These are phyloP conservation scores for Austropuccinia psidii DNA, from an alignment of 1,284 basidiomycete genomes.

Conservation along the genomic window DNA sequence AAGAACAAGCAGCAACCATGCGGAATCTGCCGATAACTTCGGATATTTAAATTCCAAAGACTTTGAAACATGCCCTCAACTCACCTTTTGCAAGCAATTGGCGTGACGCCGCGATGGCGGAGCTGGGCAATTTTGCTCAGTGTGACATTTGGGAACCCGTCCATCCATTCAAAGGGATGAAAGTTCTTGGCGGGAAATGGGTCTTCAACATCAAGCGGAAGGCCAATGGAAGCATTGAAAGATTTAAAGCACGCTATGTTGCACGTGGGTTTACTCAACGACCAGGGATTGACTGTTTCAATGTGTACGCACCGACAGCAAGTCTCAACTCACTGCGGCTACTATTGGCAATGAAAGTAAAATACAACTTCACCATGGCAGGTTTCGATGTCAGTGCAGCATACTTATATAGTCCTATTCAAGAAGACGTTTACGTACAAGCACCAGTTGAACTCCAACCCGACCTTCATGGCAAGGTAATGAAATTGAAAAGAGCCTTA, in stretches of 20 bases:
- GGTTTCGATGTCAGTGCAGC: too few relatives aligned
- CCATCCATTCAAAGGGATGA: not conserved
- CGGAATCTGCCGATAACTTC: not conserved
- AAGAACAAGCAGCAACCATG: not conserved
- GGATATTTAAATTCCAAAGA: not conserved
- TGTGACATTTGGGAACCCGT: not conserved
- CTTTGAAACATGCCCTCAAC: not conserved
- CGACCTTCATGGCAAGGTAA: not conserved
- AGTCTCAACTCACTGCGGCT: not conserved
- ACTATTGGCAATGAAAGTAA: not conserved
- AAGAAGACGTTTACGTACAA: too few relatives aligned
- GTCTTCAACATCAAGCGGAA: conserved; percentile 2
- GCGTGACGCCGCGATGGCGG: not conserved
- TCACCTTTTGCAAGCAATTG: not conserved
- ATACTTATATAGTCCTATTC: too few relatives aligned
- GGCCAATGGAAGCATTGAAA: not conserved
- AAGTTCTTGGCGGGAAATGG: not conserved
- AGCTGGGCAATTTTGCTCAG: not conserved
- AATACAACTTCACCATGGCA: too few relatives aligned
- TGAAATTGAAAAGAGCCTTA: not conserved
- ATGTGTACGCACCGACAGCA: conserved; percentile 3
- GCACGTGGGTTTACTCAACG: not conserved
- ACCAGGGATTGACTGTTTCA: not conserved
- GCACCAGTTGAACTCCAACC: too few relatives aligned
- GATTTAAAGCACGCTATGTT: conserved; percentile 12